Evolutionary conservation across 306 rosid genomes (phyloP).

Genomic region (Trifolium repens): DNA sequence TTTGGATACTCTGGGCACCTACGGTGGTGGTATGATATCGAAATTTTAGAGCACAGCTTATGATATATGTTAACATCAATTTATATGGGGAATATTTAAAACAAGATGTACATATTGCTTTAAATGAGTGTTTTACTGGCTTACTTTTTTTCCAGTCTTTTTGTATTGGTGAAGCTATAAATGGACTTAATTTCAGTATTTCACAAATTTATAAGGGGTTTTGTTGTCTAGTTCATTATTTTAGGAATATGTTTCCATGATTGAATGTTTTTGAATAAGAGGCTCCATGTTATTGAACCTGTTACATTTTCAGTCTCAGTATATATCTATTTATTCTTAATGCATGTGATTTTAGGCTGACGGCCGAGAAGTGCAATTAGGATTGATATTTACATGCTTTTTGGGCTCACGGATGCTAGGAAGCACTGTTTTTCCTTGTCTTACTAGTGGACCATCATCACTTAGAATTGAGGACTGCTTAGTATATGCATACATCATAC

Average conservation of each 20-base stretch:
- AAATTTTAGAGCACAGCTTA: conserved; percentile 14
- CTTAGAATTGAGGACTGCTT: conserved; percentile 81
- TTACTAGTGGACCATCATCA: conserved; percentile 72
- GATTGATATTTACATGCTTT: conserved; percentile 81
- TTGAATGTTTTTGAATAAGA: conserved; percentile 1
- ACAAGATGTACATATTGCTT: conserved; percentile 19
- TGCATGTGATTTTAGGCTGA: conserved; percentile 73
- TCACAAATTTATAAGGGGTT: conserved; percentile 20
- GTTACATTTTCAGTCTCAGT: conserved; percentile 21
- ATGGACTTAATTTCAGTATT: neutral
- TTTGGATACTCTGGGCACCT: conserved; percentile 98
- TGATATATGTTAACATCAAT: conserved; percentile 22
- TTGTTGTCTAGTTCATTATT: conserved; percentile 26
- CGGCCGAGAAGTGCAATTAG: conserved; percentile 89
- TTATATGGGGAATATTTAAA: conserved; percentile 29
- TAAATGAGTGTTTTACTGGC: conserved; percentile 1
- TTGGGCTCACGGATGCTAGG: conserved; percentile 93
- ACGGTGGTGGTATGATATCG: conserved; percentile 85
- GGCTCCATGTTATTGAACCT: conserved; percentile 33
- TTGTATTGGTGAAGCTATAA: conserved; percentile 33
- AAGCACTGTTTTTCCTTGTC: conserved; percentile 85
- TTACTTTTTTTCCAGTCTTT: conserved; percentile 32
- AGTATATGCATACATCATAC: conserved; percentile 55
- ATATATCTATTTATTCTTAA: conserved; percentile 12
- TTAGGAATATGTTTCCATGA: conserved; percentile 8